Evolutionary conservation across 257 asterid genomes (phyloP).

Genomic region (Jaltomata sinuosa): DNA sequence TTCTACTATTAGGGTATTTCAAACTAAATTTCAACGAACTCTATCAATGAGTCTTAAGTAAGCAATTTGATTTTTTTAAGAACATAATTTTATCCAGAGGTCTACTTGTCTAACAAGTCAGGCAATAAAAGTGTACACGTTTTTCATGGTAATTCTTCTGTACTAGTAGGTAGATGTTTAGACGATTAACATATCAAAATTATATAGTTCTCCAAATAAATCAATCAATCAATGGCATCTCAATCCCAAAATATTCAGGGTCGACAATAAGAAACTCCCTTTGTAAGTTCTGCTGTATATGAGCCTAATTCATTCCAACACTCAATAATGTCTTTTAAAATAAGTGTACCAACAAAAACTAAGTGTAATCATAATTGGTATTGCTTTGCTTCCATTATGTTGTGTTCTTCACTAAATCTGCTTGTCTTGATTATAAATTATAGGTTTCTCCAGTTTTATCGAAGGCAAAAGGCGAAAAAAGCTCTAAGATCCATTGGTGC

Average conservation of each 20-base stretch:
- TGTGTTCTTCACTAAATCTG: not conserved
- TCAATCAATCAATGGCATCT: not conserved
- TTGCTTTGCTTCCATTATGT: not conserved
- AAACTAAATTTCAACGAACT: not conserved
- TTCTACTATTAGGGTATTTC: not conserved
- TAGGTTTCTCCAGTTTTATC: not conserved
- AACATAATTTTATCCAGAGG: not conserved
- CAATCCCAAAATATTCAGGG: not conserved
- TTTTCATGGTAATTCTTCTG: not conserved
- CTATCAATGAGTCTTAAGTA: not conserved
- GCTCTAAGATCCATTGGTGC: not conserved
- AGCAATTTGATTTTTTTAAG: not conserved
- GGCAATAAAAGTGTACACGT: not conserved
- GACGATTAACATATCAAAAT: not conserved
- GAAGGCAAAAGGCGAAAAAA: not conserved
- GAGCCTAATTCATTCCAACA: not conserved
- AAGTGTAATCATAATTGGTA: not conserved
- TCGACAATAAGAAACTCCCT: not conserved
- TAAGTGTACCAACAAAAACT: not conserved
- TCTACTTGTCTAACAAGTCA: not conserved
- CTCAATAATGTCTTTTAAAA: not conserved
- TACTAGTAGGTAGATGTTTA: not conserved
- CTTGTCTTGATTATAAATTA: not conserved
- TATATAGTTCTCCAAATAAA: not conserved
- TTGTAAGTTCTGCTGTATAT: not conserved